phyloP scores from a whole-genome alignment of 352 stramenopile genomes.

The Thalassiosira livingstoniorum region DNA sequence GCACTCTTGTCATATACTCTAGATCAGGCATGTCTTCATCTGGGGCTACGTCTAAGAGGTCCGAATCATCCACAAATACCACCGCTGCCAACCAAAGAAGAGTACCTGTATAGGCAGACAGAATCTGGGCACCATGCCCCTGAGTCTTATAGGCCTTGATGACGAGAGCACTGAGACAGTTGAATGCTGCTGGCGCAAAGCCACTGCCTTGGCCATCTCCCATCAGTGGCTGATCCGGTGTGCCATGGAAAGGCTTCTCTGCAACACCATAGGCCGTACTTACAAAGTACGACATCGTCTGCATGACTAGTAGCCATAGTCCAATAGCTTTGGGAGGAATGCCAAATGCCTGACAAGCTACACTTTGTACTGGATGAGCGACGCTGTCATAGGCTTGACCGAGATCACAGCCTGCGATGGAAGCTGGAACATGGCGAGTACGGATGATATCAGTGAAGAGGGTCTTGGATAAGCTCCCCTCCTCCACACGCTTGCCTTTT shows the following conservation, averaged over 20 bases:
- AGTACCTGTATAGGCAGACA: not conserved
- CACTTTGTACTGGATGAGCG: constrained; percentile 23
- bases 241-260: constrained; percentile 3
- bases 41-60: not conserved
- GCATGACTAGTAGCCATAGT: constrained; percentile 24
- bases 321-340: constrained; percentile 6
- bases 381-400: constrained; percentile 43
- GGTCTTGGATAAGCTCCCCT: constrained; percentile 12
- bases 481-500: not conserved
- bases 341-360: constrained; percentile 17
- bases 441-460: constrained; percentile 34
- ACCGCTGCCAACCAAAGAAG: constrained; percentile 9
- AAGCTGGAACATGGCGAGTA: constrained; percentile 10
- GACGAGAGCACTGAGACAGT: constrained; percentile 7
- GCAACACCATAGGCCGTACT: constrained; percentile 24
- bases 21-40: not conserved
- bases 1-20: constrained; percentile 9
- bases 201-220: constrained; percentile 22
- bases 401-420: constrained; percentile 25
- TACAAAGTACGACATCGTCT: constrained; percentile 28
- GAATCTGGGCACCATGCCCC: constrained; percentile 10
- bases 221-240: not conserved
- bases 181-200: not conserved
- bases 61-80: constrained; percentile 17
- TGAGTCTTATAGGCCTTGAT: not conserved